A percentile compares a stretch with the other conserved stretches of the same genome.
phyloP scores from a whole-genome alignment of 352 stramenopile genomes.

The Phytopythium aichiense region DNA sequence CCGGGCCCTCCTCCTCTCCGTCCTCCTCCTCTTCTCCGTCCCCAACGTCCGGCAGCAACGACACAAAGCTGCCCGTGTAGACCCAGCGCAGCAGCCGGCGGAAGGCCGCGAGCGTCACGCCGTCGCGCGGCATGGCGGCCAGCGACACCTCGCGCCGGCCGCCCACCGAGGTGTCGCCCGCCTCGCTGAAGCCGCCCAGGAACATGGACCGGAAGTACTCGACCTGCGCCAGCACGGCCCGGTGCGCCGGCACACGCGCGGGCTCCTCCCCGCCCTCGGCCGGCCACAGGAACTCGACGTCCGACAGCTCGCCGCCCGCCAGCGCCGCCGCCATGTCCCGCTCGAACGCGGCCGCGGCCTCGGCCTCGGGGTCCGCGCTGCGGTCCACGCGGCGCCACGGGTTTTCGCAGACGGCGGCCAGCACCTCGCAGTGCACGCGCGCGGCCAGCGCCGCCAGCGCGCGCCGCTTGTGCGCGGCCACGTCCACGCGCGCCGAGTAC shows the following conservation, averaged over 20 bases:
- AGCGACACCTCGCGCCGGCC: constrained; percentile 53
- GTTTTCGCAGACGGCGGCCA: constrained; percentile 46
- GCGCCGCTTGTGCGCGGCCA: constrained; percentile 60
- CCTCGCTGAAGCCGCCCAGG: constrained; percentile 74
- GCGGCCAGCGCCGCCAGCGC: constrained; percentile 46
- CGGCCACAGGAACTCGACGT: constrained; percentile 81
- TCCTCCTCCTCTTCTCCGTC: background rate
- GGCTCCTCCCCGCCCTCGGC: constrained; percentile 15
- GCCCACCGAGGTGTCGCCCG: constrained; percentile 4
- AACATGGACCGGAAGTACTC: constrained; percentile 84
- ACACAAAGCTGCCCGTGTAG: constrained; percentile 60
- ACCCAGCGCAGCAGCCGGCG: constrained; percentile 60
- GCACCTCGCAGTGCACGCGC: constrained; percentile 46
- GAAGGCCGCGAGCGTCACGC: constrained; percentile 62
- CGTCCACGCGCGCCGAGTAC: constrained; percentile 65
- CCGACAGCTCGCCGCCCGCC: constrained; percentile 36
- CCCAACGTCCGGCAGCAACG: constrained; percentile 22
- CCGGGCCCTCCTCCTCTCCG: constrained; percentile 23
- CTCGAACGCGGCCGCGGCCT: constrained; percentile 34
- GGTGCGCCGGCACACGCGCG: constrained; percentile 55
- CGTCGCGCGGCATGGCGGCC: constrained; percentile 69
- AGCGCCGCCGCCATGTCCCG: constrained; percentile 52
- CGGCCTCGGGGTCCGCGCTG: constrained; percentile 9
- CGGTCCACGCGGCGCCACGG: constrained; percentile 37
- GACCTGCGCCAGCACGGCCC: constrained; percentile 69